phyloP scores from a whole-genome alignment of 1,284 basidiomycete genomes.

The Trichosporon coremiiforme region DNA sequence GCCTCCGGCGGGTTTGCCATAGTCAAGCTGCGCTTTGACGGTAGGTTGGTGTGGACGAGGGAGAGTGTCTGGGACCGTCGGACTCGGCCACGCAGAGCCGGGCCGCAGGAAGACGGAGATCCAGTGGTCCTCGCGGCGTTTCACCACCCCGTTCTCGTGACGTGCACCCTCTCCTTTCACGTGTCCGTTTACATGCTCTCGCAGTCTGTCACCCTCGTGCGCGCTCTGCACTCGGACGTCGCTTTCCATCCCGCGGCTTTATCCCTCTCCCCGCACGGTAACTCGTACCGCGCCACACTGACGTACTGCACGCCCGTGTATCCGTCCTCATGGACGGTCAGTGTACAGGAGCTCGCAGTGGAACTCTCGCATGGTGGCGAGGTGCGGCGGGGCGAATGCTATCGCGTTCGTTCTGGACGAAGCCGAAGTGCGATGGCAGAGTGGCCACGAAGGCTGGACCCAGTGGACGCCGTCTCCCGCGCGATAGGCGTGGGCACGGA shows the following conservation, averaged over 20 bases:
- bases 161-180: constrained; percentile 48
- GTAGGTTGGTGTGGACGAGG: constrained; percentile 35
- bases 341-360: constrained; percentile 52
- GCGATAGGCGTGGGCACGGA: constrained; percentile 50
- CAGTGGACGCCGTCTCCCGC: constrained; percentile 46
- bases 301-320: constrained; percentile 55
- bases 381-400: constrained; percentile 44
- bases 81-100: constrained; percentile 7
- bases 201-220: constrained; percentile 32
- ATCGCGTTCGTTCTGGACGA: constrained; percentile 34
- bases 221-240: constrained; percentile 52
- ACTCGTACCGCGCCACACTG: constrained; percentile 45
- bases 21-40: constrained; percentile 34
- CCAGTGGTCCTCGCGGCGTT: constrained; percentile 48
- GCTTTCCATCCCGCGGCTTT: constrained; percentile 54
- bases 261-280: constrained; percentile 41
- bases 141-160: constrained; percentile 46
- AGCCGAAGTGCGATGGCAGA: constrained; percentile 23
- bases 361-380: constrained; percentile 16
- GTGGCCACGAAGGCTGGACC: constrained; percentile 44
- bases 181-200: constrained; percentile 45
- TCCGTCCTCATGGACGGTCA: constrained; percentile 54
- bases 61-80: constrained; percentile 35
- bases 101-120: constrained; percentile 35
- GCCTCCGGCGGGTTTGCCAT: constrained; percentile 54